Evolutionary conservation across 768 basidiomycete genomes (phyloP), one percentile per base, ranked within the genome.

Genomic region (Cystofilobasidium macerans): DNA sequence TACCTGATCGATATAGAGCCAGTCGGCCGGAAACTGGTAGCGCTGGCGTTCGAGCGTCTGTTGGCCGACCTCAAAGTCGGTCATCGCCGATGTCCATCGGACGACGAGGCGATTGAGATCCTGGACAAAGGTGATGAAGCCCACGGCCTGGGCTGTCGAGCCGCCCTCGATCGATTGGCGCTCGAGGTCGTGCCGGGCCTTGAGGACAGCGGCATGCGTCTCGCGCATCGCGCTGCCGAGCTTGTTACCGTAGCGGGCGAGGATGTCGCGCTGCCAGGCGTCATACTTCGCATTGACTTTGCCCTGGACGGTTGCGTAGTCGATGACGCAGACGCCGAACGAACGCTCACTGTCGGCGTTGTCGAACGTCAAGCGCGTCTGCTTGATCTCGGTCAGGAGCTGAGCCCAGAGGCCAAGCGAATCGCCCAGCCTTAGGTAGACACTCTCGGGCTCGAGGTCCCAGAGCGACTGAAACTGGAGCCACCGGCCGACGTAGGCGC

Each of bases 281-380:
- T 98, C 95, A 75, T 99, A 99, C 79, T 97, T 98, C 67, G 93
- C 90, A 76, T 97, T 97, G 72, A 99, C 95, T 70, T 93, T 83
- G 53, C 89, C 83, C 77, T 99, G 95, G 32, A 97, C 95, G 76
- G 94, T 93, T 76, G 98, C 94, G 76, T 97, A 99, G 77, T 97
- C 89, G 72, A 99, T 86, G 51, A 93, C 83, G 73, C 89, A 92
- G 13, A 93, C 88, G 0, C 93, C 92, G 73, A 98, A 95, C 56
- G 83, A 83, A 70, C 87, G 89, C 72, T 87, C 85, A 12, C 89
- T 93, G 71, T 95, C 95, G 32, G 89, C 88, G 24, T 90, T 98
- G 76, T 99, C 95, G 73, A 99, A 98, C 22, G 92, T 97, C 62
- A 91, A 85, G 0, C 94, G 86, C 18, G 92, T 86, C 76, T 94